Evolutionary conservation across 2,329 filamentous ascomycete species (phyloP).

Genomic region (Helotiales sp.): DNA sequence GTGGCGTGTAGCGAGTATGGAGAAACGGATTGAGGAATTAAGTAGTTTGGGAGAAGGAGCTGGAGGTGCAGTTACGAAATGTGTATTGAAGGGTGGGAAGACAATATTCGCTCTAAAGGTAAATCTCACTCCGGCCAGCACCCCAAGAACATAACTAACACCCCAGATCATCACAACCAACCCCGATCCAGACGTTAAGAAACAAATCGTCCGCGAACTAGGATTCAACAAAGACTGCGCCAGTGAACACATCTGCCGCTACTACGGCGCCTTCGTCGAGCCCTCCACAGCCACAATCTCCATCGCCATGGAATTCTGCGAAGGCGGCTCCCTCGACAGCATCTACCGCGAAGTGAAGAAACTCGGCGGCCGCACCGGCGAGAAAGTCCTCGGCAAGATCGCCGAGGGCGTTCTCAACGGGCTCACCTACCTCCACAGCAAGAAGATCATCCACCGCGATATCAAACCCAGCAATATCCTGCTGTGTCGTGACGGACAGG

Average conservation of each 20-base stretch:
- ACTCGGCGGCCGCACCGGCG: slow-evolving; percentile 89
- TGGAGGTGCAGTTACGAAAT: slow-evolving; percentile 91
- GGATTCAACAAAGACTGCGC: slow-evolving; percentile 98
- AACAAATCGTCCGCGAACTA: slow-evolving; percentile 94
- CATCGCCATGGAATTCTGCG: slow-evolving; percentile 99
- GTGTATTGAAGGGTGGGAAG: slow-evolving; percentile 86
- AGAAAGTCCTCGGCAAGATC: slow-evolving; percentile 96
- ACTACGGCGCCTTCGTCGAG: slow-evolving; percentile 97
- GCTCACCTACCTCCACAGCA: slow-evolving; percentile 90
- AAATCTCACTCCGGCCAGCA: slow-evolving; percentile 34
- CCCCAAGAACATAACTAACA: not conserved
- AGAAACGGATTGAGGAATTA: slow-evolving; percentile 85
- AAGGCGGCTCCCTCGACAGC: slow-evolving; percentile 92
- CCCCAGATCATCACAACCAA: slow-evolving; percentile 93
- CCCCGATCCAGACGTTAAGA: slow-evolving; percentile 96
- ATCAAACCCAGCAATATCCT: slow-evolving; percentile 99
- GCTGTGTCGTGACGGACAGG: slow-evolving; percentile 86
- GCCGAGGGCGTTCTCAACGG: slow-evolving; percentile 94
- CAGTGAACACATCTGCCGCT: slow-evolving; percentile 94
- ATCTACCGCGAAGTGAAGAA: slow-evolving; percentile 98
- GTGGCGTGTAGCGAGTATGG: slow-evolving; percentile 90
- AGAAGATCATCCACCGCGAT: slow-evolving; percentile 97
- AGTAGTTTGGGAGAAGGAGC: slow-evolving; percentile 93
- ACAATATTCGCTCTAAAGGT: slow-evolving; percentile 97
- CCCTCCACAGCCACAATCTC: slow-evolving; percentile 93